Base-by-base conservation (phyloP, 345 rosid genomes). In the Noccaea bulbosa region DNA sequence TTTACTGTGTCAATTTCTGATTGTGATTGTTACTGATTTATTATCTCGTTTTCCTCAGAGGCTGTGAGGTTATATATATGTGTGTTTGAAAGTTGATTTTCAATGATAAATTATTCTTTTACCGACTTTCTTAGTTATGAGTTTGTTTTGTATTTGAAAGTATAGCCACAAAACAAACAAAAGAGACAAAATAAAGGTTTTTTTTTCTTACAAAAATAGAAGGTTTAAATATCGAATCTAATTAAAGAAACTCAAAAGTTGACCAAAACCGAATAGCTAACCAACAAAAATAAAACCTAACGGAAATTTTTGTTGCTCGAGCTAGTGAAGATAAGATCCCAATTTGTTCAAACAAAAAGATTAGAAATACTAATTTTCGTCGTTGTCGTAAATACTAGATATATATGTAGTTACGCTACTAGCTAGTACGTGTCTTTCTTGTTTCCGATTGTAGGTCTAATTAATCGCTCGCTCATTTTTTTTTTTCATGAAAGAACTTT, bases 181-280 rank as follows among this genome's bases (percentile, higher is more conserved):
- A 30, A 32, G 17, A 6, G 30, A 9, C 14, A 56, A 46, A 16
- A 10, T 20, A 37, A 38, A 40, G 32, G 32, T 57, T 57, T 57
- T 41, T 57, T 41, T 14, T 7, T 39, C 11, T 38, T 14, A 39
- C 34, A 38, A 39, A 58, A 58, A 58, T 39, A 4, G n/a, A 48
- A 4, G 11, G 53, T 48, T 48, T 45, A 35, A 9, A 56, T 35
- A 58, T 9, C 11, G 46, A 58, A 39, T 58, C 63, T 58, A 38
- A 58, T 58, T 58, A 58, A 39, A 58, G 63, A 24, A 34, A 16
- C 11, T 39, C 11, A 34, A 57, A 38, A 16, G 17, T 39, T 58
- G 63, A 58, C 47, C 63, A 39, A 11, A 12, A 58, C 46, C 8
- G 34, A 58, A 58, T 8, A 39, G 33, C n/a, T 44, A 32, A 62